These are phyloP conservation scores for Metarhizium humberi DNA, from an alignment of 2,329 filamentous ascomycete genomes.

Conservation along the genomic window DNA sequence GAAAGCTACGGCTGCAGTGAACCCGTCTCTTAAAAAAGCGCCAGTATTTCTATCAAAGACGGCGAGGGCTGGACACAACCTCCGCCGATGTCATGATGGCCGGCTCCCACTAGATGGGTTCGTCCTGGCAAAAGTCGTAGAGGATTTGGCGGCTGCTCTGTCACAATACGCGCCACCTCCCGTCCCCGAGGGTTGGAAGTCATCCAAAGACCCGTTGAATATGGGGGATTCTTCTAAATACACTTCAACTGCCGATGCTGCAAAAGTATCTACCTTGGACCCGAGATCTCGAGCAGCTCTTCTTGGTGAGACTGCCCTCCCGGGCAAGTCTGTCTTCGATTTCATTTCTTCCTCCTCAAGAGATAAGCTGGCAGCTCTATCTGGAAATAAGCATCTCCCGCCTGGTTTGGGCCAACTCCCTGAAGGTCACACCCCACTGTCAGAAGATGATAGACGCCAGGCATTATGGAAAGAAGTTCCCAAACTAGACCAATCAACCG, in stretches of 20 bases:
- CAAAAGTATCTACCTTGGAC: constrained; percentile 66
- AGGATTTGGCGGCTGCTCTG: constrained; percentile 22
- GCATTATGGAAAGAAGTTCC: constrained; percentile 52
- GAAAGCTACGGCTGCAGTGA: constrained; percentile 38
- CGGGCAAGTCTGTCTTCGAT: constrained; percentile 93
- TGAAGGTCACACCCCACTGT: constrained; percentile 47
- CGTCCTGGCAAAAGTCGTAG: constrained; percentile 50
- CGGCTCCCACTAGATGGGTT: constrained; percentile 74
- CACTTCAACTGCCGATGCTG: constrained; percentile 65
- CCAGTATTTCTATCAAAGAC: constrained; percentile 67
- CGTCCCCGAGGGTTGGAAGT: constrained; percentile 68
- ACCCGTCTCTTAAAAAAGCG: constrained; percentile 54
- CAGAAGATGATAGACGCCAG: constrained; percentile 52
- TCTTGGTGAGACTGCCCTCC: constrained; percentile 67
- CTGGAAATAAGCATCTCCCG: constrained; percentile 69
- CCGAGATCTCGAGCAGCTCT: constrained; percentile 68
- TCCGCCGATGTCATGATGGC: constrained; percentile 70
- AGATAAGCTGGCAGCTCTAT: constrained; percentile 64
- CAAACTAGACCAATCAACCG: constrained; percentile 55
- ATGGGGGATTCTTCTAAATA: constrained; percentile 26
- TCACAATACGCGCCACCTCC: constrained; percentile 50
- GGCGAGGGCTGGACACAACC: constrained; percentile 17
- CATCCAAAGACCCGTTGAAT: constrained; percentile 35
- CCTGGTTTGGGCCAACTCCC: constrained; percentile 68
- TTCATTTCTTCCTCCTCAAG: constrained; percentile 73